Conservation (phyloP, 2,329 filamentous ascomycete species). For the Neonectria faginata region DNA sequence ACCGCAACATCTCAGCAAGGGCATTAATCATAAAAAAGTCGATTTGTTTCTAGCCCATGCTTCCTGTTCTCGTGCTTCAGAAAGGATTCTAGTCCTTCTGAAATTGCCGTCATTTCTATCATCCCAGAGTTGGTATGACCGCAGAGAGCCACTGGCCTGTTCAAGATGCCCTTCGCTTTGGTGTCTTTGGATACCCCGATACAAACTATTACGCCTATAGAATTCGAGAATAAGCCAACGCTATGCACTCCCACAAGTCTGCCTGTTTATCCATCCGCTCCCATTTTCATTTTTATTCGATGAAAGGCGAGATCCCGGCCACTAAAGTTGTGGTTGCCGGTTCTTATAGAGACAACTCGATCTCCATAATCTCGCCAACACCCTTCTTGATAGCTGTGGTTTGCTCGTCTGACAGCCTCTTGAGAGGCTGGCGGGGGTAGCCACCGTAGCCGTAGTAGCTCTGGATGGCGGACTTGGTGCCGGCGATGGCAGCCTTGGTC, state of each 20-base stretch:
- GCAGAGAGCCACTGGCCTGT: constrained; percentile 14
- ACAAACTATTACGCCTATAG: constrained; percentile 18
- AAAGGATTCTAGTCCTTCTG: constrained; percentile 5
- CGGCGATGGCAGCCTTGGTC: constrained; percentile 84
- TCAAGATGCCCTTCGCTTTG: constrained; percentile 16
- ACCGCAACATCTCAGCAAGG: not conserved
- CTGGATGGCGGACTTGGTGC: constrained; percentile 87
- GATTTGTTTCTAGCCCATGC: constrained; percentile 17
- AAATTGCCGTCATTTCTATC: constrained; percentile 18
- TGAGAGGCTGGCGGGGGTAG: constrained; percentile 78
- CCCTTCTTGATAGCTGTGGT: constrained; percentile 66
- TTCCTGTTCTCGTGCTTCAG: constrained; percentile 13
- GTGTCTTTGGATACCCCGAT: constrained; percentile 20
- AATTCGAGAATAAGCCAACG: constrained; percentile 22
- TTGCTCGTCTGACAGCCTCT: constrained; percentile 70
- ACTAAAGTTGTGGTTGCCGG: not conserved
- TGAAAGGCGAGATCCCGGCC: not conserved
- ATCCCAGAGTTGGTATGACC: constrained; percentile 7
- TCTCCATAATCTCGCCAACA: constrained; percentile 72
- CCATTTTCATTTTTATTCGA: constrained; percentile 1
- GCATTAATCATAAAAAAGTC: not conserved
- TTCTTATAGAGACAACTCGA: constrained; percentile 66
- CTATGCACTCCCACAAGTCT: constrained; percentile 27
- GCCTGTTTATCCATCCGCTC: constrained; percentile 13
- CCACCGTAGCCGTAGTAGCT: constrained; percentile 86